phyloP scores from a whole-genome alignment of 352 stramenopile species.

The Lagenidium giganteum region DNA sequence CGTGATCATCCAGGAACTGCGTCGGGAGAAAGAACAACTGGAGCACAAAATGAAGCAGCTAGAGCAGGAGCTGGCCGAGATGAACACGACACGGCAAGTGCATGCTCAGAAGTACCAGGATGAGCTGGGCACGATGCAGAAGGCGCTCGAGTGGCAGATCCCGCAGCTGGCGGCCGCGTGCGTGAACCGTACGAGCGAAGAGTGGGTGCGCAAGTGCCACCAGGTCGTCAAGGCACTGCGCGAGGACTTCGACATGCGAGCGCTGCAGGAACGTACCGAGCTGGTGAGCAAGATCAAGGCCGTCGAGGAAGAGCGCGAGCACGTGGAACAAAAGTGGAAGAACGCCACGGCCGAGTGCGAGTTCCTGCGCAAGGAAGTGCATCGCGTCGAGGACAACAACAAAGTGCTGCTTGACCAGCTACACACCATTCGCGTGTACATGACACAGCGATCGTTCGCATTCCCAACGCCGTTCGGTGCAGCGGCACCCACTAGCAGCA shows the following conservation, averaged over 20 bases:
- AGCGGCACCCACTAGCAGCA: neutral
- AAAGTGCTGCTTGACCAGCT: slow-evolving; percentile 53
- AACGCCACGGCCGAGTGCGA: slow-evolving; percentile 32
- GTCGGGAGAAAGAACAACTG: slow-evolving; percentile 24
- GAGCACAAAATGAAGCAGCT: slow-evolving; percentile 18
- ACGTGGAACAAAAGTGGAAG: slow-evolving; percentile 37
- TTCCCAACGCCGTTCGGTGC: neutral
- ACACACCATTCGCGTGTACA: slow-evolving; percentile 49
- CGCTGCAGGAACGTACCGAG: slow-evolving; percentile 29
- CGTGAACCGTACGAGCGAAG: slow-evolving; percentile 35
- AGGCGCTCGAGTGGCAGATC: slow-evolving; percentile 38
- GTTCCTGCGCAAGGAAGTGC: slow-evolving; percentile 42
- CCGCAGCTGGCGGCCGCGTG: slow-evolving; percentile 45
- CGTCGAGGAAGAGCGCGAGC: slow-evolving; percentile 21
- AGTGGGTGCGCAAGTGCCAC: slow-evolving; percentile 32
- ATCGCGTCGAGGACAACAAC: slow-evolving; percentile 52
- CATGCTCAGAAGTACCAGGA: slow-evolving; percentile 26
- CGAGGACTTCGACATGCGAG: slow-evolving; percentile 23
- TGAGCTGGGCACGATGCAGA: slow-evolving; percentile 31
- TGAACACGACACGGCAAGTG: slow-evolving; percentile 24
- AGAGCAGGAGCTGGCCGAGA: slow-evolving; percentile 24
- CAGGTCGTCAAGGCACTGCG: slow-evolving; percentile 25
- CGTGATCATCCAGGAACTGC: slow-evolving; percentile 35
- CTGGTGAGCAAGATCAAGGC: slow-evolving; percentile 20
- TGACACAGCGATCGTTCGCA: slow-evolving; percentile 38